phyloP scores from a whole-genome alignment of 2,329 filamentous ascomycete species.

The Fusarium torreyae region DNA sequence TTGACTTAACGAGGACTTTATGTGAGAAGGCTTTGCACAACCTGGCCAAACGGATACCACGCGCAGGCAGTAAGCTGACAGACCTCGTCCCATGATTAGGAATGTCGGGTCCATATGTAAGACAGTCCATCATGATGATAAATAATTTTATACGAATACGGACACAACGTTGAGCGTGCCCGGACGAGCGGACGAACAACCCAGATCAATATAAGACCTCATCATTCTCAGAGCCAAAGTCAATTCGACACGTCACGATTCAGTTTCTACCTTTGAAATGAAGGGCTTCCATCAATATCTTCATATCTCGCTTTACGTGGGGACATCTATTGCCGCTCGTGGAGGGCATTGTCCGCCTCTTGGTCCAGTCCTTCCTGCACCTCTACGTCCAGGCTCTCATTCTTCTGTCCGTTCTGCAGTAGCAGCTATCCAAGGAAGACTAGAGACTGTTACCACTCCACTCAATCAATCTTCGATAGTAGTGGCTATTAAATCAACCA shows the following conservation, averaged over 20 bases:
- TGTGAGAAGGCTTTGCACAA: too few relatives aligned
- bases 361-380: conserved; percentile 1
- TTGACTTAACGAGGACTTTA: too few relatives aligned
- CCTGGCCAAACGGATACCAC: neutral
- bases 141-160: too few relatives aligned
- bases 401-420: conserved; percentile 4
- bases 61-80: neutral
- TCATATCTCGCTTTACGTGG: neutral
- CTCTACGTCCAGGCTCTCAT: conserved; percentile 3
- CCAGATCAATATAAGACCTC: neutral
- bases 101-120: neutral
- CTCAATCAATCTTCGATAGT: conserved; percentile 9
- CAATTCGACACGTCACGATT: too few relatives aligned
- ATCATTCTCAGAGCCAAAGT: neutral
- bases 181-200: too few relatives aligned
- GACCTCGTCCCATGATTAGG: neutral
- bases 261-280: neutral
- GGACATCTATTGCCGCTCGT: conserved; percentile 8
- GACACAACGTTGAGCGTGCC: too few relatives aligned
- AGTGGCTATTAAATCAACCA: conserved; percentile 16
- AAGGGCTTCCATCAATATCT: neutral
- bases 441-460: neutral
- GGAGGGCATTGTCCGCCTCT: conserved; percentile 33
- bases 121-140: too few relatives aligned
- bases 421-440: neutral